phyloP scores from a whole-genome alignment of 306 rosid genomes.

The Prunus padus region DNA sequence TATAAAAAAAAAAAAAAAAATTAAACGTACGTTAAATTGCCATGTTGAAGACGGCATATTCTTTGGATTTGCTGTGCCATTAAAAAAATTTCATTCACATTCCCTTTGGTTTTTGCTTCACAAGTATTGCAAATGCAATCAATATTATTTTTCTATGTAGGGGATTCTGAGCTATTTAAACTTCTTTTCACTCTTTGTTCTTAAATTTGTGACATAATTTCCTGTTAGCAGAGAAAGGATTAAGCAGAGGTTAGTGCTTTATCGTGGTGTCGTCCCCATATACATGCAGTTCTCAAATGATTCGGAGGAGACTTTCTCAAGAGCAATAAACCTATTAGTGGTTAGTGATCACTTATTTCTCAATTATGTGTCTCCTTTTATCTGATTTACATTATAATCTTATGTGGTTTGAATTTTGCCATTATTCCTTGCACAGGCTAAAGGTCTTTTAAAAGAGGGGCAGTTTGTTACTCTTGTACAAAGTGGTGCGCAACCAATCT shows the following conservation, averaged over 20 bases:
- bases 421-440: slow-evolving; percentile 43
- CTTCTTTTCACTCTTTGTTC: background rate
- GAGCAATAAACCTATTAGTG: slow-evolving; percentile 75
- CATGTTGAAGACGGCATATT: background rate
- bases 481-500: slow-evolving; percentile 95
- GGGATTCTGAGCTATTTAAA: background rate
- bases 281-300: slow-evolving; percentile 85
- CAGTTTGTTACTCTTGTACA: slow-evolving; percentile 84
- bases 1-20: background rate
- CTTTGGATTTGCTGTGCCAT: background rate
- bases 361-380: slow-evolving; percentile 1
- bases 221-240: slow-evolving; percentile 61
- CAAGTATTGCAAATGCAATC: background rate
- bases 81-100: background rate
- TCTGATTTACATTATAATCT: slow-evolving; percentile 5
- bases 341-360: slow-evolving; percentile 43
- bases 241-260: slow-evolving; percentile 78
- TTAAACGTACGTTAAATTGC: background rate
- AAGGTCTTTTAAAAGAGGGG: slow-evolving; percentile 65
- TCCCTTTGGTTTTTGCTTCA: background rate
- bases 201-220: slow-evolving; percentile 14
- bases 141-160: background rate
- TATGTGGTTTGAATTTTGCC: slow-evolving; percentile 15
- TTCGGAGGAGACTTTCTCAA: slow-evolving; percentile 79
- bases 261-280: slow-evolving; percentile 77